Percentiles rank a stretch among this genome's conserved stretches.
Conservation (phyloP, 2,329 filamentous ascomycete species). For the Geosmithia morbida region DNA sequence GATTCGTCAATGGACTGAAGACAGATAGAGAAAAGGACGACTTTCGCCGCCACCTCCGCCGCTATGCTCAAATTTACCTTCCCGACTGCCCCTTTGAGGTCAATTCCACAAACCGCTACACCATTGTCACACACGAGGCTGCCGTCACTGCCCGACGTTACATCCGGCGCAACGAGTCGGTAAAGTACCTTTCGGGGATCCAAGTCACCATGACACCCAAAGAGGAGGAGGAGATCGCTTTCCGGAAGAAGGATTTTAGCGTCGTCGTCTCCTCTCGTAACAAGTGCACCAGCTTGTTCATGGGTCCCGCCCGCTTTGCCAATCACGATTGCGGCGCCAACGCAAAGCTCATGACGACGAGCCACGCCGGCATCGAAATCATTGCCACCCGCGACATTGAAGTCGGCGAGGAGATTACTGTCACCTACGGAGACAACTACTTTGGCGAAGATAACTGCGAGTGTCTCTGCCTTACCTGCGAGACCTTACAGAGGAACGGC, state of each 20-base stretch:
- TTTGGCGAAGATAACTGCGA: constrained; percentile 94
- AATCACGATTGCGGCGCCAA: constrained; percentile 97
- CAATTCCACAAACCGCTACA: constrained; percentile 82
- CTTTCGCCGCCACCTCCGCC: constrained; percentile 71
- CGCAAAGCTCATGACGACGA: constrained; percentile 70
- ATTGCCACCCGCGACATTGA: constrained; percentile 71
- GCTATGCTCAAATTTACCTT: constrained; percentile 86
- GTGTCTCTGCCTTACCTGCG: constrained; percentile 82
- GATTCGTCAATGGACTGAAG: constrained; percentile 53
- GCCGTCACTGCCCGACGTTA: constrained; percentile 66
- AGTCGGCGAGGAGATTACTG: constrained; percentile 86
- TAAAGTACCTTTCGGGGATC: constrained; percentile 85
- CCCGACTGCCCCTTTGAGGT: constrained; percentile 94
- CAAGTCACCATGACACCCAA: constrained; percentile 86
- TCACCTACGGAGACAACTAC: constrained; percentile 90
- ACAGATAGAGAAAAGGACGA: constrained; percentile 73
- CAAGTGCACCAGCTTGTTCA: constrained; percentile 81
- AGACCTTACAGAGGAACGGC: constrained; percentile 60
- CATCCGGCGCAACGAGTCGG: constrained; percentile 68
- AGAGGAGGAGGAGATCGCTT: constrained; percentile 70
- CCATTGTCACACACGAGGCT: constrained; percentile 79
- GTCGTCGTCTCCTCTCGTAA: constrained; percentile 89
- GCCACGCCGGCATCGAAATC: constrained; percentile 80
- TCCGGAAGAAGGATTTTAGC: constrained; percentile 85
- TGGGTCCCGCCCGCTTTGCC: constrained; percentile 89